Base-by-base conservation (phyloP, 2,329 filamentous ascomycete genomes). In the Cordyceps fumosorosea region DNA sequence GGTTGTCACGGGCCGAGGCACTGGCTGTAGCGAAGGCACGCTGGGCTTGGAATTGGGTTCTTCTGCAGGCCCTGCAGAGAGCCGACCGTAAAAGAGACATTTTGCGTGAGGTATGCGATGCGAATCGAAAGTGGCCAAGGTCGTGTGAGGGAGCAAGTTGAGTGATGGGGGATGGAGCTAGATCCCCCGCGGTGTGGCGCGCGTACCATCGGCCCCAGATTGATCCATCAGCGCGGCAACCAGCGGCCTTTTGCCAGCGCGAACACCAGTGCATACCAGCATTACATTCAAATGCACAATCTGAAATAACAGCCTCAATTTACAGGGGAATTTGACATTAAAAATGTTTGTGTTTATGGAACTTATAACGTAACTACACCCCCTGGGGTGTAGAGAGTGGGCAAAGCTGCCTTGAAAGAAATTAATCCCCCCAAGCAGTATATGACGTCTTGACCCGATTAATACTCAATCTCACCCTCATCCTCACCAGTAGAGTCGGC, bases 391-490 rank as follows among this genome's bases (percentile, higher is more conserved):
- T 69, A 69, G 64, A 65, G 68, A 66, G 65, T 68, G 66, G 67
- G 67, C 65, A 71, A 67, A 66, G 68, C 69, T 63, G 59, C 57
- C 57, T 52, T 26, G 62, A 63, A 62, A 64, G 63, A 55, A 56
- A 57, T 62, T 52, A 64, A 63, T 68, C 66, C 61, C 59, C 61
- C 61, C 40, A 47, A 58, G 61, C 61, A 62, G 55, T 62, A 57
- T 40, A 59, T 59, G 18, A 48, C 55, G 14, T 58, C 55, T 47
- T 58, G 40, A 62, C 61, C 61, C 61, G 60, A 60, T 74, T 96
- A 96, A 84, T 97, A 96, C 86, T 97, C 93, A 68, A 90, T 90
- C 80, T 96, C 92, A 70, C 84, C 81, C 74, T 93, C 91, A 71
- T 96, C 93, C 67, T 87, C 90, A 75, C 93, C 93, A 71, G 96